Conservation (phyloP, 352 stramenopile genomes). For the Globisporangium paddicum region DNA sequence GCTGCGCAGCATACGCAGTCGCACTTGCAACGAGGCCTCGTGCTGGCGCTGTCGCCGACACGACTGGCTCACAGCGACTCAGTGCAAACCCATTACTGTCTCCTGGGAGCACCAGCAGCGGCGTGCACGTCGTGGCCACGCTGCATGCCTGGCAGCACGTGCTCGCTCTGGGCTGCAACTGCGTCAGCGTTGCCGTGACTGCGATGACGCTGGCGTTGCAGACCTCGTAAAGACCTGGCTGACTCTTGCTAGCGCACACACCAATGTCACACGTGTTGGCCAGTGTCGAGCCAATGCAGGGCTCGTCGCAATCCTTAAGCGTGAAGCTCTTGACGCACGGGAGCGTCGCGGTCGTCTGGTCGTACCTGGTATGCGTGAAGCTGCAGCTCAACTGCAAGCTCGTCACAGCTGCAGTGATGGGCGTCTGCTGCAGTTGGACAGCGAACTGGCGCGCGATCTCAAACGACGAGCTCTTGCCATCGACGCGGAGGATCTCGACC, state of each 20-base stretch:
- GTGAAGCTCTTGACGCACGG: conserved; percentile 16
- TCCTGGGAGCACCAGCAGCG: not conserved
- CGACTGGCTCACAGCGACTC: conserved; percentile 7
- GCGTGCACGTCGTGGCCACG: not conserved
- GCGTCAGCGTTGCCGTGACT: not conserved
- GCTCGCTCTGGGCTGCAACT: not conserved
- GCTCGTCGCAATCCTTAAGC: conserved; percentile 22
- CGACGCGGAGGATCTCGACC: conserved; percentile 6
- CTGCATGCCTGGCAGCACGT: conserved; percentile 11
- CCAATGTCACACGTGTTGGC: not conserved
- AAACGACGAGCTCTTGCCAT: not conserved
- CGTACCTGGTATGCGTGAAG: conserved; percentile 15
- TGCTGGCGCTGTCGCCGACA: not conserved
- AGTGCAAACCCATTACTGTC: not conserved
- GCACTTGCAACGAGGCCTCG: not conserved
- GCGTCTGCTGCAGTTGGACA: conserved; percentile 4
- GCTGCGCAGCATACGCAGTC: not conserved
- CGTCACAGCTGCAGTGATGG: conserved; percentile 11
- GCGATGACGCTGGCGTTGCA: conserved; percentile 5
- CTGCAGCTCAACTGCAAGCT: conserved; percentile 11
- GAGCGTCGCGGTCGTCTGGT: conserved; percentile 8
- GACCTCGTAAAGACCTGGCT: not conserved
- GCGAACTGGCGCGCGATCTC: conserved; percentile 10
- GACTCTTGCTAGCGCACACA: not conserved
- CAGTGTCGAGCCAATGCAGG: conserved; percentile 11